Evolutionary conservation across 2,329 filamentous ascomycete species (phyloP).

Genomic region (Aspergillus quadricinctus): DNA sequence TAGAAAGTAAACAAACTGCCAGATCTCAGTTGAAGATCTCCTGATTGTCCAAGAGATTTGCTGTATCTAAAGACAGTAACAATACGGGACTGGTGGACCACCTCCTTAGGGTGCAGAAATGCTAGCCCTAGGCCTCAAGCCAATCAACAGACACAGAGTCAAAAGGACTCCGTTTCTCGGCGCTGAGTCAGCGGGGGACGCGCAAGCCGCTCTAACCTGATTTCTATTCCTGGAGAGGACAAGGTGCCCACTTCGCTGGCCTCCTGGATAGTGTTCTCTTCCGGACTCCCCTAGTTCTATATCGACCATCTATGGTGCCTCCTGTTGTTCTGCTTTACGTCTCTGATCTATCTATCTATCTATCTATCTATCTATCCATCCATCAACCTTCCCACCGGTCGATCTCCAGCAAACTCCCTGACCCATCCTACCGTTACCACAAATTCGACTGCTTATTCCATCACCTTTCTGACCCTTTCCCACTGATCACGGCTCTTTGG

Average conservation of each 20-base stretch:
- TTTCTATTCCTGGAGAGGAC: slow-evolving; percentile 21
- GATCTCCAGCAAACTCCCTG: not conserved
- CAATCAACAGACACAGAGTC: not conserved
- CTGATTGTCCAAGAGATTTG: not conserved
- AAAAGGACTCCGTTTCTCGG: not conserved
- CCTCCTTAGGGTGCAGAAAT: not conserved
- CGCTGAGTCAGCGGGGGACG: slow-evolving; percentile 31
- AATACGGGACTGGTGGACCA: not conserved
- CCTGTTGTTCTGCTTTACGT: not conserved
- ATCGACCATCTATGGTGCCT: too few species aligned
- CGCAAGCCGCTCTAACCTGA: slow-evolving; percentile 26
- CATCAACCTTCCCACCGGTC: not conserved
- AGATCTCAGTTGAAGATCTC: not conserved
- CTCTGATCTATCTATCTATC: slow-evolving; percentile 1
- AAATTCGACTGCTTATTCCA: not conserved
- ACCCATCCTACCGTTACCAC: not conserved
- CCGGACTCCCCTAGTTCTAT: not conserved
- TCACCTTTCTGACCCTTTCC: not conserved
- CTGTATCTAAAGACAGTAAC: not conserved
- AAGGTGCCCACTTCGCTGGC: slow-evolving; percentile 9
- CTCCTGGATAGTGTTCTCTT: not conserved
- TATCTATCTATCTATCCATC: not conserved
- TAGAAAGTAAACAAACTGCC: not conserved
- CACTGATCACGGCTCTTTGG: not conserved
- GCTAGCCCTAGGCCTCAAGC: not conserved